A percentile compares a stretch with the other conserved stretches of the same genome.
Conservation (phyloP, 371 early-diverging fungal genomes). For the Apophysomyces elegans region DNA sequence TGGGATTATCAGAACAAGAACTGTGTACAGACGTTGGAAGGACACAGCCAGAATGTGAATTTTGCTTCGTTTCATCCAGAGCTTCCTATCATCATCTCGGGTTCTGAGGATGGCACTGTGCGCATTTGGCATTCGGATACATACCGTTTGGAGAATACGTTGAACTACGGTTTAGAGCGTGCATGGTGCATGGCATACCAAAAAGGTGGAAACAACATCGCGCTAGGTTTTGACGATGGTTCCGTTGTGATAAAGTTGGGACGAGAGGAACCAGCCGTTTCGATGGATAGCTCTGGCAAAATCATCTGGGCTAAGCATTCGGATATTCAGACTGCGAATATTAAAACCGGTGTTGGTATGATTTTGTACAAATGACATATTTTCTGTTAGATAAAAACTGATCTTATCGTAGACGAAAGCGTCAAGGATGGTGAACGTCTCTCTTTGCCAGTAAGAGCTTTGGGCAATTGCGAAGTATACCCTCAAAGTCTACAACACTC, state of each 20-base stretch:
- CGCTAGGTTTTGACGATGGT: constrained; percentile 96
- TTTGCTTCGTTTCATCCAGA: constrained; percentile 96
- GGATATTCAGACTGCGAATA: constrained; percentile 93
- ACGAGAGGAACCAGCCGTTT: constrained; percentile 94
- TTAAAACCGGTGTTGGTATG: constrained; percentile 76
- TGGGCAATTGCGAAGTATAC: constrained; percentile 97
- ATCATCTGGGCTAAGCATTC: constrained; percentile 98
- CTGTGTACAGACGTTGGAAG: constrained; percentile 96
- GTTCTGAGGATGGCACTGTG: constrained; percentile 96
- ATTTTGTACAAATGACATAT: too few species aligned
- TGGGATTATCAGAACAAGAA: constrained; percentile 99
- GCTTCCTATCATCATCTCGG: constrained; percentile 95
- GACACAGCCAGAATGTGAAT: constrained; percentile 98
- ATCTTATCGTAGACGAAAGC: constrained; percentile 57
- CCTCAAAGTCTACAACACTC: constrained; percentile 96
- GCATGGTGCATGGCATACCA: constrained; percentile 93
- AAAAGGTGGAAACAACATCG: constrained; percentile 89
- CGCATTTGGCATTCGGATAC: constrained; percentile 98
- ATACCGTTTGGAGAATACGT: constrained; percentile 92
- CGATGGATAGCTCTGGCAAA: constrained; percentile 96
- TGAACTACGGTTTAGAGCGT: constrained; percentile 96
- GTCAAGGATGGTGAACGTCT: constrained; percentile 94
- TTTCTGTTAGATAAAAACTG: too few species aligned
- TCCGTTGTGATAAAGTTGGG: constrained; percentile 93
- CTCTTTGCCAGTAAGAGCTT: constrained; percentile 85